phyloP scores from a whole-genome alignment of 169 alveolate species.

The Theileria sp. region DNA sequence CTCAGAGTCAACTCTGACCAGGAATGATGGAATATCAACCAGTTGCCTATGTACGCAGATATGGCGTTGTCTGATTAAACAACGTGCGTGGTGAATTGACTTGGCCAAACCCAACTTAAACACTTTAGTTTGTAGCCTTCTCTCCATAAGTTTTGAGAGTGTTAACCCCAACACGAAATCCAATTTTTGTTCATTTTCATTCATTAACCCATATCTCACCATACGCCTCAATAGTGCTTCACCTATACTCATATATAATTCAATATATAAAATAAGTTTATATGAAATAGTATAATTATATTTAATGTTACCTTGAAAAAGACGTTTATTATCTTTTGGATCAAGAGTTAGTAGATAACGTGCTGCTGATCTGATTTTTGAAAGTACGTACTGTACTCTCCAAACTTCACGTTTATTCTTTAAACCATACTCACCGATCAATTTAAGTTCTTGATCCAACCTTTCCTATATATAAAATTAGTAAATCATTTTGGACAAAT shows the following conservation, averaged over 20 bases:
- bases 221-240: slow-evolving; percentile 98
- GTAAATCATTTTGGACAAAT: neutral
- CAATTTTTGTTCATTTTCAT: slow-evolving; percentile 94
- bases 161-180: slow-evolving; percentile 99
- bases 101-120: slow-evolving; percentile 94
- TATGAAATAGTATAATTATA: slow-evolving; percentile 43
- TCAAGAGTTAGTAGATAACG: slow-evolving; percentile 97
- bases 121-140: slow-evolving; percentile 98
- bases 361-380: slow-evolving; percentile 99
- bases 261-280: neutral
- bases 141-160: slow-evolving; percentile 95
- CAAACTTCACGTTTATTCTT: slow-evolving; percentile 99
- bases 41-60: slow-evolving; percentile 97
- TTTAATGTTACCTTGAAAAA: slow-evolving; percentile 87
- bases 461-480: slow-evolving; percentile 81
- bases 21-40: slow-evolving; percentile 97
- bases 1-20: slow-evolving; percentile 99
- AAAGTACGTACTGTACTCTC: slow-evolving; percentile 96
- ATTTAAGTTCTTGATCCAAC: slow-evolving; percentile 90
- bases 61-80: slow-evolving; percentile 97
- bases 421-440: slow-evolving; percentile 98
- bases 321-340: slow-evolving; percentile 91
- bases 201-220: slow-evolving; percentile 96
- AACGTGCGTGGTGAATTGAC: slow-evolving; percentile 99
- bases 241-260: slow-evolving; percentile 53